Evolutionary conservation across 2,329 filamentous ascomycete genomes (phyloP).

Genomic region (Alternaria rosae): DNA sequence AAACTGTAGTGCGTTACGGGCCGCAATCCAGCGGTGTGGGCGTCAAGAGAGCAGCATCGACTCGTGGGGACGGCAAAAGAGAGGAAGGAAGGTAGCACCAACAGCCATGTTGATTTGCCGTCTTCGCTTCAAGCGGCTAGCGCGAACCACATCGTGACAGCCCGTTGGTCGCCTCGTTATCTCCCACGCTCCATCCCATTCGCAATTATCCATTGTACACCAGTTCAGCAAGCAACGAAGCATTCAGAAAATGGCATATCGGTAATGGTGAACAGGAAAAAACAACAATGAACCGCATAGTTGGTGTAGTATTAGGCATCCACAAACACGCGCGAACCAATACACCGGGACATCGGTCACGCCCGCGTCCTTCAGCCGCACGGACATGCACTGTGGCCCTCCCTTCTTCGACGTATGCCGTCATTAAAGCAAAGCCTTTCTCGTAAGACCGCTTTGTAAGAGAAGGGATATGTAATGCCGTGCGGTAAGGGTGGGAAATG

Average conservation of each 20-base stretch:
- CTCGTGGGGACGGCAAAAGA: not conserved
- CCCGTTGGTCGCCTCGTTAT: conserved; percentile 9
- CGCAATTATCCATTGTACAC: not conserved
- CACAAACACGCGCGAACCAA: conserved; percentile 5
- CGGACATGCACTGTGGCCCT: not conserved
- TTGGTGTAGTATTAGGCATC: not conserved
- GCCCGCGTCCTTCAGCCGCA: conserved; percentile 6
- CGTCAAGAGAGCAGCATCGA: not conserved
- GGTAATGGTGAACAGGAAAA: not conserved
- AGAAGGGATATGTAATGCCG: conserved; percentile 17
- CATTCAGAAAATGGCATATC: not conserved
- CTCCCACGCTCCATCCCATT: conserved; percentile 10
- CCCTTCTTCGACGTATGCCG: conserved; percentile 4
- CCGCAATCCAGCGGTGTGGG: conserved; percentile 3
- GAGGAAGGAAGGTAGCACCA: conserved; percentile 5
- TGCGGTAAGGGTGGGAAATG: conserved; percentile 18
- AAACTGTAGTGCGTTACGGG: conserved; percentile 1
- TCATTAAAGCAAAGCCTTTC: conserved; percentile 5
- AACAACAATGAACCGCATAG: conserved; percentile 5
- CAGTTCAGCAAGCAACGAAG: conserved; percentile 7
- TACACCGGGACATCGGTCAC: conserved; percentile 6
- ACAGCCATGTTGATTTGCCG: not conserved
- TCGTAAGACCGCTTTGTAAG: conserved; percentile 14
- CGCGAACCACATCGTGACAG: conserved; percentile 12
- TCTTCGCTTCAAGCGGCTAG: conserved; percentile 1